Evolutionary conservation across 768 basidiomycete species (phyloP), one percentile per base, ranked within the genome.

Genomic region (Chalciporus sphaerocephalus): DNA sequence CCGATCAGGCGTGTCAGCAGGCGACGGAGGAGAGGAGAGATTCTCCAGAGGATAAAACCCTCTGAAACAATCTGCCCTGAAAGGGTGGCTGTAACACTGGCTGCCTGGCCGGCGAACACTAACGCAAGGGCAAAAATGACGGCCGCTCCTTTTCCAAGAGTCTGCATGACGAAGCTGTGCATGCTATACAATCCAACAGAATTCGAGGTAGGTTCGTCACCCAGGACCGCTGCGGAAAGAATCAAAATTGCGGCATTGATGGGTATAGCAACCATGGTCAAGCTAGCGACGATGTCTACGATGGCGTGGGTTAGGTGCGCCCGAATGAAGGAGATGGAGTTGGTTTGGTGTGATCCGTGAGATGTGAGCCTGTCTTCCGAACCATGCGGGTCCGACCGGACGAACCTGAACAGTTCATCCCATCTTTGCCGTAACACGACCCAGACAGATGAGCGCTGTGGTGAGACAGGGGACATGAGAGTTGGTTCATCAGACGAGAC

Each of bases 51-150:
- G 53, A 76, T 65, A 45, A 75, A 73, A 3, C 75, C 76, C 47
- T 78, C 74, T 13, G 66, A 66, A 33, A 79, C 70, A 37, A 78
- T 66, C 47, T 77, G 74, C 2, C 76, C 74, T 0, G 72, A 66
- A 12, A 78, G 56, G 1, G 76, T 77, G 10, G 71, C 73, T 0
- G 75, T 76, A 46, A 79, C 68, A 16, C 68, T 68, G 1, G 76
- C 76, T n/a, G 69, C 69, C 55, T 79, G 74, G 11, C 76, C 76
- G 4, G 72, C 65, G 36, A 68, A 69, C 11, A 76, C 60, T 6
- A 78, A 59, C 11, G 73, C 74, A 35, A 75, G 46, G 2, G 76
- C 75, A 47, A 77, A 78, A 20, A 76, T 58, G n/a, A 70, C 57
- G 0, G 70, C 74, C 11, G 44, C 38, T n/a, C 41, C 56, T 58